phyloP scores from a whole-genome alignment of 1,284 basidiomycete genomes.

The Austroboletus niveus region DNA sequence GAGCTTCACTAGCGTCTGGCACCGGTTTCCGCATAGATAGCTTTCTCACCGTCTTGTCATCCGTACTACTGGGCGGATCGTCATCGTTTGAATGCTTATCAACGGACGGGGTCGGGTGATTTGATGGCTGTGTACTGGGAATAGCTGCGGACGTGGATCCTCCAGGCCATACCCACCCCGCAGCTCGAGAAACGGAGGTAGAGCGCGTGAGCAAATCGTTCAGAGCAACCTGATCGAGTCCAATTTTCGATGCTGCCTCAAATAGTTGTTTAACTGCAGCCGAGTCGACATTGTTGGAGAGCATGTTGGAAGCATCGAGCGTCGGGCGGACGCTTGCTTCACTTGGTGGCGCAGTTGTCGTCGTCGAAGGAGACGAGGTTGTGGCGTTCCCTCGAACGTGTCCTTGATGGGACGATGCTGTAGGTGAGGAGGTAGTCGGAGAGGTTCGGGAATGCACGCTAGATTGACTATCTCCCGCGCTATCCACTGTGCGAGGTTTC shows the following conservation, averaged over 20 bases:
- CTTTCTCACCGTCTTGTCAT: slow-evolving; percentile 38
- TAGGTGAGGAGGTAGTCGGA: slow-evolving; percentile 30
- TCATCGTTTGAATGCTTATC: slow-evolving; percentile 39
- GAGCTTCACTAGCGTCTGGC: slow-evolving; percentile 37
- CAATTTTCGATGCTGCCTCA: slow-evolving; percentile 69
- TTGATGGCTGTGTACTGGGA: slow-evolving; percentile 15
- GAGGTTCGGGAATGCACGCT: slow-evolving; percentile 32
- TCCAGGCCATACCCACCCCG: slow-evolving; percentile 40
- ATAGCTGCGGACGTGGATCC: slow-evolving; percentile 38
- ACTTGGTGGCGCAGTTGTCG: slow-evolving; percentile 2
- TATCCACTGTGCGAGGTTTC: slow-evolving; percentile 50
- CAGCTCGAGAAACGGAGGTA: slow-evolving; percentile 57
- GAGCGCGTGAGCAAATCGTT: slow-evolving; percentile 70
- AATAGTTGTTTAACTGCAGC: slow-evolving; percentile 64
- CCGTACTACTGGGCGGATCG: slow-evolving; percentile 25
- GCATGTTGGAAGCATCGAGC: slow-evolving; percentile 22
- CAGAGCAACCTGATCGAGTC: slow-evolving; percentile 66
- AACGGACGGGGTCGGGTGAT: slow-evolving; percentile 26
- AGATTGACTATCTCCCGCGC: slow-evolving; percentile 31
- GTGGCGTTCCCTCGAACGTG: slow-evolving; percentile 23
- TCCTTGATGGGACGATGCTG: slow-evolving; percentile 33
- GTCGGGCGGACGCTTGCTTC: slow-evolving; percentile 24
- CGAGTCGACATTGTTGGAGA: slow-evolving; percentile 23
- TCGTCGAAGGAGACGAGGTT: slow-evolving; percentile 11
- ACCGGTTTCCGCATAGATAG: slow-evolving; percentile 39